Conservation (phyloP, 1,284 basidiomycete genomes). For the Irpex sp. region DNA sequence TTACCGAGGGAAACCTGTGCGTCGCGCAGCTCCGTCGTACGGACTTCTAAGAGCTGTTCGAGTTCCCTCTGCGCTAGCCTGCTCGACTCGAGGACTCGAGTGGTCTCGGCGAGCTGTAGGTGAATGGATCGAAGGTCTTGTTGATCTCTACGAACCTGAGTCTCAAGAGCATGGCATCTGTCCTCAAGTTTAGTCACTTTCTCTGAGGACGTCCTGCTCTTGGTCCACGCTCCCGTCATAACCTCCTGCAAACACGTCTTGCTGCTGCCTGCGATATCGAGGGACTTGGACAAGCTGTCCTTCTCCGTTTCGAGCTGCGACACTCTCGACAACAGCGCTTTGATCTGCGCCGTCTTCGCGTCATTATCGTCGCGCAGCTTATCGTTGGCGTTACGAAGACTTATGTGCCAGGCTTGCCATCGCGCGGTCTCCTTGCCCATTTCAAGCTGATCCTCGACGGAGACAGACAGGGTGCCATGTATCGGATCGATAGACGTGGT, state of each 20-base stretch:
- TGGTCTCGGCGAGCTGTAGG: not conserved
- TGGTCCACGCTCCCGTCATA: slow-evolving; percentile 49
- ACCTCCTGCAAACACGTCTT: slow-evolving; percentile 46
- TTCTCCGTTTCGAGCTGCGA: not conserved
- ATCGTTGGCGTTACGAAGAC: not conserved
- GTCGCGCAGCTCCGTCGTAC: slow-evolving; percentile 19
- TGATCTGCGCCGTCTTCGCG: not conserved
- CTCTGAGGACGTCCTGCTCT: not conserved
- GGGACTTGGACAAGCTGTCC: slow-evolving; percentile 31
- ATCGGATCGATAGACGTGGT: not conserved
- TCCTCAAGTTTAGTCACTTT: not conserved
- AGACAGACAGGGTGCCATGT: not conserved
- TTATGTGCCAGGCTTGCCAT: not conserved
- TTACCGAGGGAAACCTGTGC: slow-evolving; percentile 20
- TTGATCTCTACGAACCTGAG: not conserved
- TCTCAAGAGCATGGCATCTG: not conserved
- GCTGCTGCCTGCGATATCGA: slow-evolving; percentile 45
- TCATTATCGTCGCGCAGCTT: not conserved
- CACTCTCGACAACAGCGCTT: not conserved
- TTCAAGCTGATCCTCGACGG: not conserved
- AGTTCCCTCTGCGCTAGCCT: not conserved
- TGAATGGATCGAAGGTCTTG: not conserved
- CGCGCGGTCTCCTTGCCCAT: not conserved
- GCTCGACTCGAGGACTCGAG: not conserved
- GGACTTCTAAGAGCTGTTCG: slow-evolving; percentile 13